These are phyloP conservation scores for Talaromyces proteolyticus DNA, from an alignment of 495 filamentous ascomycete genomes.

Conservation along the genomic window DNA sequence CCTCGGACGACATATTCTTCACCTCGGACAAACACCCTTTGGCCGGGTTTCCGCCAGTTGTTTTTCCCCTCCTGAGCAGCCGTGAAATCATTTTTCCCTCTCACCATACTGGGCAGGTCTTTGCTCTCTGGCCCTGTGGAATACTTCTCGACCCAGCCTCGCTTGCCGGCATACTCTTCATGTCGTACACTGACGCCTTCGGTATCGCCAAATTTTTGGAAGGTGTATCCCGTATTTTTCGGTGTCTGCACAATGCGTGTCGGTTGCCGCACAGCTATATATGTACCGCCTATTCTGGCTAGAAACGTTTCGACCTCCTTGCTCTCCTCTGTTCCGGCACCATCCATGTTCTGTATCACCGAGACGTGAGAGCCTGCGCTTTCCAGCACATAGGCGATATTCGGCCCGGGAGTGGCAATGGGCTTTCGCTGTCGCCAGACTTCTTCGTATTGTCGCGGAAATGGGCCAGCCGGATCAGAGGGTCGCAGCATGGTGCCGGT, in stretches of 20 bases:
- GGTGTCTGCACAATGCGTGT: slow-evolving; percentile 17
- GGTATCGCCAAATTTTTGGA: slow-evolving; percentile 13
- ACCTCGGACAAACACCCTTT: slow-evolving; percentile 20
- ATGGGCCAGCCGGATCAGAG: neutral
- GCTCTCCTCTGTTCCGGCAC: slow-evolving; percentile 9
- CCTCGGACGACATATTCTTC: slow-evolving; percentile 26
- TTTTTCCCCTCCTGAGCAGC: slow-evolving; percentile 6
- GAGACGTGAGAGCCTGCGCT: slow-evolving; percentile 4
- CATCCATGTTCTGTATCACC: slow-evolving; percentile 7
- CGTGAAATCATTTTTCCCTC: slow-evolving; percentile 14
- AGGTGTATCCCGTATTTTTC: neutral
- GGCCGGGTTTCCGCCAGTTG: slow-evolving; percentile 13
- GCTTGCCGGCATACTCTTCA: slow-evolving; percentile 24
- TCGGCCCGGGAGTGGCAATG: neutral
- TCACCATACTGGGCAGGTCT: slow-evolving; percentile 19
- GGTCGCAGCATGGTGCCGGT: slow-evolving; percentile 3
- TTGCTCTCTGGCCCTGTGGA: slow-evolving; percentile 14
- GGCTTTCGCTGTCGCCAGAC: slow-evolving; percentile 3
- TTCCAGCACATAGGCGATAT: slow-evolving; percentile 5
- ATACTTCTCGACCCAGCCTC: slow-evolving; percentile 23
- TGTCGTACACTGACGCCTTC: slow-evolving; percentile 27
- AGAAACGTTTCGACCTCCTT: slow-evolving; percentile 26
- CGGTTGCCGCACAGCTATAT: slow-evolving; percentile 28
- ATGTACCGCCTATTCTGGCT: slow-evolving; percentile 30
- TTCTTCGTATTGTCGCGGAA: slow-evolving; percentile 5